phyloP scores from a whole-genome alignment of 495 filamentous ascomycete species.

The Aspergillus sclerotioniger region DNA sequence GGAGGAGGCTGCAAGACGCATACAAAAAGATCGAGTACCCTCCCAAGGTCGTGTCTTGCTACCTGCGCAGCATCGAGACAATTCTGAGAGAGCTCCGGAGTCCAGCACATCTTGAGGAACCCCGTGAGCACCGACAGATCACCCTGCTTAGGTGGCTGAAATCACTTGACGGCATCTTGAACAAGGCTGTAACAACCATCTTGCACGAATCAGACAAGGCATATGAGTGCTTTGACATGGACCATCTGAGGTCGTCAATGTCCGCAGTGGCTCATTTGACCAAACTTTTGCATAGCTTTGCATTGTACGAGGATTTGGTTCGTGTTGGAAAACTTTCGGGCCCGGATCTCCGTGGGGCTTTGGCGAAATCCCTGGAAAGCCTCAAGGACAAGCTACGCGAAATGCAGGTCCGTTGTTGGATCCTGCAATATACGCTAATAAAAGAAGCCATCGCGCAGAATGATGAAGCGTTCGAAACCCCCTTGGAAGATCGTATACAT shows the following conservation, averaged over 20 bases:
- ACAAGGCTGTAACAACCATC: constrained; percentile 59
- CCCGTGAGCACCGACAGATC: constrained; percentile 60
- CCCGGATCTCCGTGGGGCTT: constrained; percentile 37
- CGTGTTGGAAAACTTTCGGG: constrained; percentile 63
- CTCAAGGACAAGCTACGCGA: constrained; percentile 77
- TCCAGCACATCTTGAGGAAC: constrained; percentile 57
- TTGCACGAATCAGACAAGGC: constrained; percentile 63
- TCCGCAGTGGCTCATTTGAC: constrained; percentile 62
- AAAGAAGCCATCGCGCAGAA: constrained; percentile 73
- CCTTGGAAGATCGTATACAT: constrained; percentile 67
- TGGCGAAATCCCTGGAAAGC: constrained; percentile 47
- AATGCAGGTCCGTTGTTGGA: constrained; percentile 87
- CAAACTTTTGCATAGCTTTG: constrained; percentile 72
- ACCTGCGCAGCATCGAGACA: constrained; percentile 78
- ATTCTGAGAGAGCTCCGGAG: constrained; percentile 71
- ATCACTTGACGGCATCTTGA: constrained; percentile 70
- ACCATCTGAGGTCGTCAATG: constrained; percentile 68
- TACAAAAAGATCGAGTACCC: constrained; percentile 79
- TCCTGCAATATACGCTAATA: constrained; percentile 69
- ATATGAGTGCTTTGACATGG: constrained; percentile 81
- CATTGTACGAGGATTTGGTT: constrained; percentile 78
- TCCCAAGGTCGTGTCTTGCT: constrained; percentile 83
- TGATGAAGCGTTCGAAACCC: constrained; percentile 54
- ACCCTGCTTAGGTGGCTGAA: constrained; percentile 73
- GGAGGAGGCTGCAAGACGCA: constrained; percentile 81